These are phyloP conservation scores for Dioscorea zingiberensis DNA, from an alignment of 106 monocot species.

Conservation along the genomic window DNA sequence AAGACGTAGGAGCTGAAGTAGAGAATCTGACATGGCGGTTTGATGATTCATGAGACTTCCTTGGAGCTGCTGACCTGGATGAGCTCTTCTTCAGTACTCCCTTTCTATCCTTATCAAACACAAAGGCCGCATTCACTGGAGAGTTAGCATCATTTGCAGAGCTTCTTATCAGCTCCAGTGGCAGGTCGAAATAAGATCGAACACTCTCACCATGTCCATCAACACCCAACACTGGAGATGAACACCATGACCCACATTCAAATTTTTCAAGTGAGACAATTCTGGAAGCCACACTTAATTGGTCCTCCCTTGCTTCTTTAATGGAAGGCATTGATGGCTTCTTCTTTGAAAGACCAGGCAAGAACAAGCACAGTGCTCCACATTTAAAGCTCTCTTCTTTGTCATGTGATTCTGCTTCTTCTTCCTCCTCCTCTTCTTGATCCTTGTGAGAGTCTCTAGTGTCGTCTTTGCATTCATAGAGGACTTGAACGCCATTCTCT, in stretches of 20 bases:
- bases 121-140: slow-evolving; percentile 38
- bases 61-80: slow-evolving; percentile 6
- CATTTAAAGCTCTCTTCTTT: slow-evolving; percentile 38
- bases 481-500: slow-evolving; percentile 6
- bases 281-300: slow-evolving; percentile 10
- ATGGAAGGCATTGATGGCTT: slow-evolving; percentile 16
- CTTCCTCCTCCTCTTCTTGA: neutral
- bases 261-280: slow-evolving; percentile 55
- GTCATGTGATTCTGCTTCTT: neutral
- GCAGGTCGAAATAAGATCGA: slow-evolving; percentile 48
- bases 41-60: slow-evolving; percentile 32
- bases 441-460: slow-evolving; percentile 1
- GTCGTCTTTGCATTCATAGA: slow-evolving; percentile 4
- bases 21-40: slow-evolving; percentile 36
- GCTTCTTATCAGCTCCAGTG: slow-evolving; percentile 44
- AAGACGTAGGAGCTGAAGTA: slow-evolving; percentile 13
- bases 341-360: slow-evolving; percentile 43
- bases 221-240: slow-evolving; percentile 3
- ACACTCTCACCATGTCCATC: slow-evolving; percentile 16
- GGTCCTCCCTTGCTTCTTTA: neutral
- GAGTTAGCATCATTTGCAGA: slow-evolving; percentile 26
- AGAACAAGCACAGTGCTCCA: slow-evolving; percentile 42
- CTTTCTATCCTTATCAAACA: slow-evolving; percentile 37
- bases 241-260: slow-evolving; percentile 45
- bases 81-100: slow-evolving; percentile 36